Conservation (phyloP, 257 asterid species). For the Henckelia pumila region DNA sequence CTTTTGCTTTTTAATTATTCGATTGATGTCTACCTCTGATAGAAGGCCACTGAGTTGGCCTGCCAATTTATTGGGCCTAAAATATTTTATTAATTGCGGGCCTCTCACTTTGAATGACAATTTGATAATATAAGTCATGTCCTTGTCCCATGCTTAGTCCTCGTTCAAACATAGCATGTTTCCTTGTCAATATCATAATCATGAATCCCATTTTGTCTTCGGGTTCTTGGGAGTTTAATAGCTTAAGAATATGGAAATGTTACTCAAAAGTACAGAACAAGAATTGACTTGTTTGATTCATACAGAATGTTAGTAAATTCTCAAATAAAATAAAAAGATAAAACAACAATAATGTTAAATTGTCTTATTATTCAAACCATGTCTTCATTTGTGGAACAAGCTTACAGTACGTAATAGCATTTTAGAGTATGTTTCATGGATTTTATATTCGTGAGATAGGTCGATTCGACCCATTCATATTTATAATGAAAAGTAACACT, state of each 20-base stretch:
- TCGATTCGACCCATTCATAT: too few relatives aligned
- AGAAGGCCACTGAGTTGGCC: slow-evolving; percentile 21
- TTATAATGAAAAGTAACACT: too few relatives aligned
- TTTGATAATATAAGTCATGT: slow-evolving; percentile 26
- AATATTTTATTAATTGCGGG: slow-evolving; percentile 20
- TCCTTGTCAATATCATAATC: slow-evolving; percentile 18
- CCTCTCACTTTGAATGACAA: slow-evolving; percentile 23
- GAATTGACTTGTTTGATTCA: neutral
- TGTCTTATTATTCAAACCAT: too few relatives aligned
- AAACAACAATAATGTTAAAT: too few relatives aligned
- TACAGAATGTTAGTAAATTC: too few relatives aligned
- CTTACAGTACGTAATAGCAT: too few relatives aligned
- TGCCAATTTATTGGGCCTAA: slow-evolving; percentile 29
- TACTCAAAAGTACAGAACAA: too few relatives aligned
- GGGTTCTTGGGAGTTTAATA: neutral
- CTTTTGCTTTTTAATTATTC: slow-evolving; percentile 19
- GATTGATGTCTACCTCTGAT: slow-evolving; percentile 26
- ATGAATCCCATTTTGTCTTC: neutral
- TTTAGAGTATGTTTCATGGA: too few relatives aligned
- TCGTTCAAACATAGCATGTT: slow-evolving; percentile 31
- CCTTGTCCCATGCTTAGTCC: slow-evolving; percentile 33
- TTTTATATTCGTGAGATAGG: too few relatives aligned
- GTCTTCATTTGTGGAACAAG: too few relatives aligned
- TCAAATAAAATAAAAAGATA: too few relatives aligned
- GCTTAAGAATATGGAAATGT: too few relatives aligned